phyloP scores from a whole-genome alignment of 495 filamentous ascomycete genomes.

The Aspergillus conjunctus region DNA sequence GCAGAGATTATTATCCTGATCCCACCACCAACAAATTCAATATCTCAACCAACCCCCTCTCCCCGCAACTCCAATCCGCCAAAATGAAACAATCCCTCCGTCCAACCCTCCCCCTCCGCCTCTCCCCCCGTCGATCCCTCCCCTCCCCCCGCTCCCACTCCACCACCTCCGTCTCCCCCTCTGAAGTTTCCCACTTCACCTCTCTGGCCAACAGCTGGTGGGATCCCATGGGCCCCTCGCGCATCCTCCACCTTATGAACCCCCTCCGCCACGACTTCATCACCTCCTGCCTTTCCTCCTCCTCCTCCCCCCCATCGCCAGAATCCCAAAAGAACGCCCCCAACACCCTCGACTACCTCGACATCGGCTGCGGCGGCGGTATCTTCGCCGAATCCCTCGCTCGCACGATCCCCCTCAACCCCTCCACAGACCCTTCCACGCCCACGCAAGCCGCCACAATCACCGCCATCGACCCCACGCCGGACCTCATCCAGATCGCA shows the following conservation, averaged over 20 bases:
- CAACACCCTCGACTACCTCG: slow-evolving; percentile 69
- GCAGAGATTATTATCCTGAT: too few relatives aligned
- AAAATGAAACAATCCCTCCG: slow-evolving; percentile 8
- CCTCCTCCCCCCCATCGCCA: slow-evolving; percentile 25
- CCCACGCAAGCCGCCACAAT: slow-evolving; percentile 66
- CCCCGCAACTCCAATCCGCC: not conserved
- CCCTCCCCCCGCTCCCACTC: slow-evolving; percentile 42
- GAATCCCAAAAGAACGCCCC: slow-evolving; percentile 1
- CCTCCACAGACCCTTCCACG: slow-evolving; percentile 51
- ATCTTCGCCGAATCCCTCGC: slow-evolving; percentile 95
- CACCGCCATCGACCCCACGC: slow-evolving; percentile 81
- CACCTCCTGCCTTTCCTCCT: slow-evolving; percentile 60
- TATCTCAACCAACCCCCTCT: not conserved
- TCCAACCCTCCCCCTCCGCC: slow-evolving; percentile 15
- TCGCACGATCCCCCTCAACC: slow-evolving; percentile 52
- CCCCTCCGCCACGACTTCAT: slow-evolving; percentile 95
- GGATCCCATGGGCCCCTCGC: slow-evolving; percentile 91
- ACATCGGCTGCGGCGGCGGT: slow-evolving; percentile 93
- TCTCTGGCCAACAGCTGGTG: slow-evolving; percentile 93
- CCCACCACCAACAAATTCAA: too few relatives aligned
- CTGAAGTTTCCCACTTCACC: slow-evolving; percentile 92
- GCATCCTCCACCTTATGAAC: slow-evolving; percentile 97
- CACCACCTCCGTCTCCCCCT: slow-evolving; percentile 73
- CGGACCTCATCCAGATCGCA: slow-evolving; percentile 78
- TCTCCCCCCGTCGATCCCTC: slow-evolving; percentile 12